Percentiles rank a stretch among this genome's conserved stretches.
phyloP scores from a whole-genome alignment of 164 flowering plant species.

The Pachysandra terminalis region DNA sequence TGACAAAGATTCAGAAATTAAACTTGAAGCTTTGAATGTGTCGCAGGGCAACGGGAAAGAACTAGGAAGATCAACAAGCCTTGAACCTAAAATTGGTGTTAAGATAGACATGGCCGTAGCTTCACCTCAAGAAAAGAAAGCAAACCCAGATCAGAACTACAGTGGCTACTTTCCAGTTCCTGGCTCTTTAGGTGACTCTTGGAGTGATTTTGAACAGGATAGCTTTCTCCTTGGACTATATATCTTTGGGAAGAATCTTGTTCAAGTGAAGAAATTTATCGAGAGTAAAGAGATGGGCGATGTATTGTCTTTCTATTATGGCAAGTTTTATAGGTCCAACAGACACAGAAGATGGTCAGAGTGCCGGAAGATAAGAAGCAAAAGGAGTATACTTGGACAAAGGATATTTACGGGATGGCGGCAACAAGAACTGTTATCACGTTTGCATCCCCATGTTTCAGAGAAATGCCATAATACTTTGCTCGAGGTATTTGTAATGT shows the following conservation, averaged over 20 bases:
- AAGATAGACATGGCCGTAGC: slow-evolving; percentile 13
- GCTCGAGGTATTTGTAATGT: slow-evolving; percentile 51
- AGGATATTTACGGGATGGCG: slow-evolving; percentile 72
- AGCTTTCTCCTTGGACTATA: slow-evolving; percentile 79
- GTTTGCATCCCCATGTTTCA: slow-evolving; percentile 47
- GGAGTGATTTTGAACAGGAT: slow-evolving; percentile 63
- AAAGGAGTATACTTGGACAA: slow-evolving; percentile 51
- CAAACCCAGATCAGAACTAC: slow-evolving; percentile 3
- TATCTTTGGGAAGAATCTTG: slow-evolving; percentile 81
- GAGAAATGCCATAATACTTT: slow-evolving; percentile 40
- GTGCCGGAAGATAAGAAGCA: slow-evolving; percentile 55
- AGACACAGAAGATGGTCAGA: slow-evolving; percentile 64
- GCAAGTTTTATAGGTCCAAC: slow-evolving; percentile 60
- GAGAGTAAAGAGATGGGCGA: slow-evolving; percentile 64
- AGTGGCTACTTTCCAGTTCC: slow-evolving; percentile 36
- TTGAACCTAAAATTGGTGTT: not conserved
- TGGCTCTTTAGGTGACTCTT: slow-evolving; percentile 32
- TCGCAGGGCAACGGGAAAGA: slow-evolving; percentile 2
- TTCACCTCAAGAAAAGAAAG: not conserved
- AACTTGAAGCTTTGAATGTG: slow-evolving; percentile 2
- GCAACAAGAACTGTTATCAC: slow-evolving; percentile 75
- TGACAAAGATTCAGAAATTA: not conserved
- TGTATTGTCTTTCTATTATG: slow-evolving; percentile 70
- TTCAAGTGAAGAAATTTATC: slow-evolving; percentile 53
- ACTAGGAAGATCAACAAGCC: not conserved